A percentile compares a stretch with the other conserved stretches of the same genome.
These are phyloP conservation scores for Tolypocladium tropicale DNA, from an alignment of 2,329 filamentous ascomycete genomes.

Conservation along the genomic window DNA sequence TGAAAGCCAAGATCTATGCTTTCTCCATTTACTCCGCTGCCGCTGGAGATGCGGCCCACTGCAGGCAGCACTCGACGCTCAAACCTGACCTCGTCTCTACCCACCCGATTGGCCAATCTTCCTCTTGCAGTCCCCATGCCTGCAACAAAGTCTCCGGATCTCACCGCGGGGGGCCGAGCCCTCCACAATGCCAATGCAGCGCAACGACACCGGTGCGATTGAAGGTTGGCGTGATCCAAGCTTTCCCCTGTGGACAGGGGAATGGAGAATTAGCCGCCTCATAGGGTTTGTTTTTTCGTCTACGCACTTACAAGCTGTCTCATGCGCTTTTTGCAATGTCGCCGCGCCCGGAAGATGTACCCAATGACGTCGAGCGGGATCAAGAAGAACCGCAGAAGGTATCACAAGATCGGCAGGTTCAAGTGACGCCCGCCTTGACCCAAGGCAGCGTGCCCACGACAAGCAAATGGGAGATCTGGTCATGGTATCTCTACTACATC, in stretches of 20 bases:
- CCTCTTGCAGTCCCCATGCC: too few species aligned
- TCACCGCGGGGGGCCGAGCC: too few species aligned
- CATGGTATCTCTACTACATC: constrained; percentile 44
- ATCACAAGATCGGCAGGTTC: neutral
- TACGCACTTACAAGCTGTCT: neutral
- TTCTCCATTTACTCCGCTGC: too few species aligned
- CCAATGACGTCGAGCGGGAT: neutral
- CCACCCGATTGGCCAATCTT: too few species aligned
- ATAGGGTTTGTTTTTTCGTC: neutral
- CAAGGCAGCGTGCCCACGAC: constrained; percentile 1
- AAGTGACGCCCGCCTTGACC: neutral
- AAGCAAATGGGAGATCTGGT: constrained; percentile 14
- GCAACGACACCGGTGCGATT: too few species aligned
- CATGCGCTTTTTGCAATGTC: neutral
- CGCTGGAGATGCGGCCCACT: too few species aligned
- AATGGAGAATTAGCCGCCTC: neutral
- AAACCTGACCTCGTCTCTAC: too few species aligned
- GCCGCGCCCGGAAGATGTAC: neutral
- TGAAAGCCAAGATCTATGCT: too few species aligned
- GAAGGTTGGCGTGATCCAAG: too few species aligned
- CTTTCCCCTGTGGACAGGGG: neutral
- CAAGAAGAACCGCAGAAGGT: neutral
- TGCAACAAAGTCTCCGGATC: too few species aligned
- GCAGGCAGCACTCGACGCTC: too few species aligned
- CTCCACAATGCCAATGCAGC: too few species aligned